These are phyloP conservation scores for Hypoxylon lenormandii DNA, from an alignment of 495 filamentous ascomycete species.

Conservation along the genomic window DNA sequence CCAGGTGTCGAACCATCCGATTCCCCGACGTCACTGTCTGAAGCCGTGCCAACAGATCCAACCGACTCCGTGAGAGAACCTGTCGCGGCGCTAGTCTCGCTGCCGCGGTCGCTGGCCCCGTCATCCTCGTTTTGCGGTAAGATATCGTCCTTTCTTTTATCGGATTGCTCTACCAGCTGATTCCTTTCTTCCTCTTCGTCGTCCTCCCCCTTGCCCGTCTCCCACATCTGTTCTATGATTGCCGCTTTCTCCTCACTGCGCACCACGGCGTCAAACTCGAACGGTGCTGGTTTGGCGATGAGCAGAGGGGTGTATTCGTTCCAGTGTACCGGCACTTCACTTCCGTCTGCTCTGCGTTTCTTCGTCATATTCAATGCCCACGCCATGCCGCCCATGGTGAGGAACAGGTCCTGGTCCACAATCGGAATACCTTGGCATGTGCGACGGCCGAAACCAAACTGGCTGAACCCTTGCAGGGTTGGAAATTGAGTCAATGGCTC, in stretches of 20 bases:
- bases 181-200: constrained; percentile 39
- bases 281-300: constrained; percentile 65
- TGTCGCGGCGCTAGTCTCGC: constrained; percentile 30
- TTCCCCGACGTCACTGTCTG: constrained; percentile 32
- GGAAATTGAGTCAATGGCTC: constrained; percentile 66
- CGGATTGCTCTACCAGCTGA: constrained; percentile 10
- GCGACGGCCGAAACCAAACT: constrained; percentile 72
- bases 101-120: constrained; percentile 34
- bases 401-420: constrained; percentile 67
- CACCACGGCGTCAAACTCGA: constrained; percentile 60
- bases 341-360: constrained; percentile 53
- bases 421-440: constrained; percentile 69
- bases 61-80: constrained; percentile 21
- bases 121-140: constrained; percentile 19
- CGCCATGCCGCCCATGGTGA: constrained; percentile 68
- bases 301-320: constrained; percentile 65
- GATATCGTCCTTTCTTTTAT: not conserved
- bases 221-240: constrained; percentile 53
- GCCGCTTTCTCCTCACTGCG: constrained; percentile 51
- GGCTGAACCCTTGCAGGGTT: constrained; percentile 66
- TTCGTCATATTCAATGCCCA: constrained; percentile 69
- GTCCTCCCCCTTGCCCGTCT: constrained; percentile 48
- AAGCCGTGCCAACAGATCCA: constrained; percentile 27
- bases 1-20: constrained; percentile 1
- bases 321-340: constrained; percentile 59